Evolutionary conservation across 2,329 filamentous ascomycete species (phyloP), one percentile per base, ranked within the genome.

Genomic region (Fusarium abutilonis): DNA sequence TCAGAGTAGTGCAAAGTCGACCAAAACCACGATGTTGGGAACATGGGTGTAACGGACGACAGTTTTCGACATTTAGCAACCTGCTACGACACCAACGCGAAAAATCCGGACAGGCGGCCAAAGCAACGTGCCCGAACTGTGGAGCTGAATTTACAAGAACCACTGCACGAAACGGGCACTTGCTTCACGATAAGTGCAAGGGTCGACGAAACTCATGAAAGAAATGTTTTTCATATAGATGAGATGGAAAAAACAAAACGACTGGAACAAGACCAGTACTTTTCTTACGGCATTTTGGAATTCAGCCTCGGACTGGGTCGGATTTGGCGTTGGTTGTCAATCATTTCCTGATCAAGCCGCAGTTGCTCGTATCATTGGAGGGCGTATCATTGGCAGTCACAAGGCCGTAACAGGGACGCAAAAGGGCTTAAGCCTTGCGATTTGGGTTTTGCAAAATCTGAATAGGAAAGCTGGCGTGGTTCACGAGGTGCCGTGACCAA

Each of bases 11-110:
- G 15, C 89, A 90, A 74, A 88, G 87, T 68, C 85, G 91, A 64
- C 92, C 92, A n/a, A 96, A 96, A 78, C 93, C 93, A 41, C 92
- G 96, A 74, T 97, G 94, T 77, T 98, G 92, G 91, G 94, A 97
- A 60, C 94, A 98, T 72, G 94, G 93, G 10, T 98, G 94, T 81
- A 97, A 97, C 71, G 94, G 94, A 17, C 88, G 93, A 28, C 91
- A 96, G 72, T 98, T 98, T 73, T 96, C 92, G 15, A 97, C 94
- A 4, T 97, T 97, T 74, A 97, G 93, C 84, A 97, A 97, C 74
- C 84, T 97, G 4, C 81, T 97, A 34, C 85, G 94, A 62, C 94
- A 98, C 75, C 93, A 97, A 76, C 86, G 94, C 39, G 94, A 98
- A 77, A 97, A 97, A 76, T 96, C 92, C 1, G 94, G 94, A 23